phyloP scores from a whole-genome alignment of 2,329 filamentous ascomycete genomes.

The Davidsoniella virescens region DNA sequence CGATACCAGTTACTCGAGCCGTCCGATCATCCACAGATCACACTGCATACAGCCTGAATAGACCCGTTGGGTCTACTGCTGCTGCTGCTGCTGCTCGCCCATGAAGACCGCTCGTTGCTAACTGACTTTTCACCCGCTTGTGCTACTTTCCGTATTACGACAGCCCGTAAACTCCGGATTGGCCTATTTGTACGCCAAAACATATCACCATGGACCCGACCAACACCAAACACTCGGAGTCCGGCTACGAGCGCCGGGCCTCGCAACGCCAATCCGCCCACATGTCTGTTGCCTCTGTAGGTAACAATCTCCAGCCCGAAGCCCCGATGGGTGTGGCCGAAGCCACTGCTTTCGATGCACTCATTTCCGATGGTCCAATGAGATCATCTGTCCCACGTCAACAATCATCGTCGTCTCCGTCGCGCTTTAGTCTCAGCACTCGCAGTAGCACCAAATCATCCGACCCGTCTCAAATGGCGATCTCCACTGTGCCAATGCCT shows the following conservation, averaged over 20 bases:
- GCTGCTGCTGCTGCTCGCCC: too few relatives aligned
- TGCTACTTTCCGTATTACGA: not conserved
- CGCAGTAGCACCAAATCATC: not conserved
- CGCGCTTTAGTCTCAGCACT: not conserved
- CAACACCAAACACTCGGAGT: conserved; percentile 3
- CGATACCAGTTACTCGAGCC: too few relatives aligned
- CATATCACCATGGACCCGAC: conserved; percentile 2
- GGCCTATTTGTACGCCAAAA: not conserved
- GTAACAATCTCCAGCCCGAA: not conserved
- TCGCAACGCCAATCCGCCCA: conserved; percentile 7
- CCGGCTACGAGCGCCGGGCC: conserved; percentile 7
- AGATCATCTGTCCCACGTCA: not conserved
- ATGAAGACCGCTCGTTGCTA: not conserved
- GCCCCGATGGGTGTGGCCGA: not conserved
- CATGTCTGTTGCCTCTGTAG: conserved; percentile 2
- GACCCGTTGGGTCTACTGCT: too few relatives aligned
- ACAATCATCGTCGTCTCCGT: not conserved
- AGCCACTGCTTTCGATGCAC: conserved; percentile 11
- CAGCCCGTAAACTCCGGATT: not conserved
- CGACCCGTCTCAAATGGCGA: not conserved
- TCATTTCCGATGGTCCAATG: conserved; percentile 11
- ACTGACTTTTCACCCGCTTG: not conserved
- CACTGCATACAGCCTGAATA: too few relatives aligned
- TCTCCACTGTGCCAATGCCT: not conserved
- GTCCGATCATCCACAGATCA: too few relatives aligned